Conservation (phyloP, 441 rosid genomes). For the Gossypium gossypioides region DNA sequence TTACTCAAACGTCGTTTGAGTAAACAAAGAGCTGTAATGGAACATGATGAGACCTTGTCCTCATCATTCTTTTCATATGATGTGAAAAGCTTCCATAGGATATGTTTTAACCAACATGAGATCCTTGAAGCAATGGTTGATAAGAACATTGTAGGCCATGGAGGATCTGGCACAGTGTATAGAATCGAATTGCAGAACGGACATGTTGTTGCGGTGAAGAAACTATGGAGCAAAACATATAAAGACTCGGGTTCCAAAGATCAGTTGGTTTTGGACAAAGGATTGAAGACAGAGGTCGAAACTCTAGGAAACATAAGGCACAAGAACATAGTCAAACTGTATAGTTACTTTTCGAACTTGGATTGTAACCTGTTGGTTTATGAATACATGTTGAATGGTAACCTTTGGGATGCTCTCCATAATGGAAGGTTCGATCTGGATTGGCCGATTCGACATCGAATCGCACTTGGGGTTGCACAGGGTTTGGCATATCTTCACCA, state of each 20-base stretch:
- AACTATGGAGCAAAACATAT: constrained; percentile 49
- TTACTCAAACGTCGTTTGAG: constrained; percentile 45
- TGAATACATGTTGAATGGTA: constrained; percentile 89
- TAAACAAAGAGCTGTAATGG: constrained; percentile 39
- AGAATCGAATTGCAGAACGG: constrained; percentile 51
- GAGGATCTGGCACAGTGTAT: constrained; percentile 83
- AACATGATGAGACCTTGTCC: constrained; percentile 51
- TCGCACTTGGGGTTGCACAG: constrained; percentile 84
- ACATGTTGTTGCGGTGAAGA: constrained; percentile 82
- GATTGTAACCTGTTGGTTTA: constrained; percentile 63
- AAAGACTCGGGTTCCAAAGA: constrained; percentile 53
- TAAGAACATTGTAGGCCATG: constrained; percentile 82
- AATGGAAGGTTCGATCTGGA: constrained; percentile 43
- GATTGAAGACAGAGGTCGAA: constrained; percentile 71
- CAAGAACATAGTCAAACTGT: constrained; percentile 80
- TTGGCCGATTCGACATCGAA: constrained; percentile 81
- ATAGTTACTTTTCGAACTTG: constrained; percentile 61
- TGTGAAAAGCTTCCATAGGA: constrained; percentile 75
- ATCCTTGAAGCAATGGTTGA: constrained; percentile 60
- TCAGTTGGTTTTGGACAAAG: constrained; percentile 40
- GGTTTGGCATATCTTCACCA: constrained; percentile 91
- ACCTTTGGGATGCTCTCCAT: constrained; percentile 83
- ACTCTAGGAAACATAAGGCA: constrained; percentile 79
- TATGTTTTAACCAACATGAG: constrained; percentile 64
- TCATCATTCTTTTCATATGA: constrained; percentile 65